A percentile compares a stretch with the other conserved stretches of the same genome.
These are phyloP conservation scores for Crassisporium funariophilum DNA, from an alignment of 768 basidiomycete species.

Conservation along the genomic window DNA sequence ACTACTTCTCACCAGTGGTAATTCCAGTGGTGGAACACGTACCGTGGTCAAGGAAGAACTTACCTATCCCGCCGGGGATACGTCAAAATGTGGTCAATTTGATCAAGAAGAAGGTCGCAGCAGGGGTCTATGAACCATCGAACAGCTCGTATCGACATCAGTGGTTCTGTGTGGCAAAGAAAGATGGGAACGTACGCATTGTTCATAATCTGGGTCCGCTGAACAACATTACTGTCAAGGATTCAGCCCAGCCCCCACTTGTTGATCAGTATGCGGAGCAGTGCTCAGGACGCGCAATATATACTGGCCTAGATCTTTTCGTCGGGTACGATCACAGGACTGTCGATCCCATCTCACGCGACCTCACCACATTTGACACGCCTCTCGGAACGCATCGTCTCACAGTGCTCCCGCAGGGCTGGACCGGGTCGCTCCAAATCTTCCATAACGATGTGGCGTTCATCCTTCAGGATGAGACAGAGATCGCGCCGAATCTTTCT, in stretches of 20 bases:
- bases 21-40: conserved; percentile 38
- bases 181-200: conserved; percentile 17
- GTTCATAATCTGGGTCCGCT: conserved; percentile 31
- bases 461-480: conserved; percentile 29
- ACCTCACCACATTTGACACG: conserved; percentile 31
- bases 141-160: conserved; percentile 38
- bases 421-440: conserved; percentile 31
- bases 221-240: conserved; percentile 28
- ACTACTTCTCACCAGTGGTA: conserved; percentile 34
- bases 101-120: conserved; percentile 36
- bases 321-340: conserved; percentile 29
- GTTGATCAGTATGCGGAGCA: conserved; percentile 22
- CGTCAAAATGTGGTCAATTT: conserved; percentile 32
- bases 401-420: conserved; percentile 27
- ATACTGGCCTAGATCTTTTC: conserved; percentile 23
- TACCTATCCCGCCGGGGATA: conserved; percentile 34
- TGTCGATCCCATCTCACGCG: conserved; percentile 19
- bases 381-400: conserved; percentile 24
- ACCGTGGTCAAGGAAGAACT: conserved; percentile 28
- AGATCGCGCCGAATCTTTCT: conserved; percentile 19
- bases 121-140: conserved; percentile 41
- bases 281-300: conserved; percentile 17
- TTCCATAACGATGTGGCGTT: conserved; percentile 34
- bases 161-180: conserved; percentile 39
- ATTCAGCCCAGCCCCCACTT: conserved; percentile 26